Evolutionary conservation across 352 stramenopile genomes (phyloP), one percentile per base, ranked within the genome.

Genomic region (Phytopythium chamaehyphon): DNA sequence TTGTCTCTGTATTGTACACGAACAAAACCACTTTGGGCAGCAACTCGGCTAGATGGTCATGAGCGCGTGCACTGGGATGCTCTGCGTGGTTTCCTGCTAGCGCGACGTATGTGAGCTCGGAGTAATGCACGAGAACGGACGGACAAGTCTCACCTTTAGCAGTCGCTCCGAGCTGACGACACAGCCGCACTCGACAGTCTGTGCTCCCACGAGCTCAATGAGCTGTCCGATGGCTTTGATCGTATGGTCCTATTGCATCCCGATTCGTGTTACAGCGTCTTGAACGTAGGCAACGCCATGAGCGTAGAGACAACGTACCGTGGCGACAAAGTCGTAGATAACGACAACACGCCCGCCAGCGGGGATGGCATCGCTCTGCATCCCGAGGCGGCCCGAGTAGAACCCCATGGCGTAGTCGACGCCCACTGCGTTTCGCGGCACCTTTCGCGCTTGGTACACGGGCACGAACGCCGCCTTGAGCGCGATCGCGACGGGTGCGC

Each of bases 341-440:
- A 93, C 74, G 18, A 90, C 70, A 6, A 91, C 78, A 50, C 83
- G 80, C 6, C 59, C 73, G 49, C 80, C 83, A n/a, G 64, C 71
- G 8, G 72, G 64, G 51, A 93, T 87, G 15, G 78, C 76, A 42
- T 93, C 80, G 38, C 87, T 69, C 54, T 93, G 83, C 45, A 93
- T 87, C 57, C 91, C 83, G 68, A 91, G 73, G 11, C 83, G 76
- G 0, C 77, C 76, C 0, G 73, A 72, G 56, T 78, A 87, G 40
- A 88, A 93, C 8, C 81, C 78, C 21, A 76, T 86, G 8, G 71
- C 75, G 64, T 88, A 93, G 57, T 93, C 78, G 38, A 93, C 71
- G 15, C 83, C 83, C 45, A 93, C 75, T 0, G 74, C 82, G 55
- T 85, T 76, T 24, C 80, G 74, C 0, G 76, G 78, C 23, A 93